Evolutionary conservation across 2,329 filamentous ascomycete genomes (phyloP).

Genomic region (Penicillium sp.): DNA sequence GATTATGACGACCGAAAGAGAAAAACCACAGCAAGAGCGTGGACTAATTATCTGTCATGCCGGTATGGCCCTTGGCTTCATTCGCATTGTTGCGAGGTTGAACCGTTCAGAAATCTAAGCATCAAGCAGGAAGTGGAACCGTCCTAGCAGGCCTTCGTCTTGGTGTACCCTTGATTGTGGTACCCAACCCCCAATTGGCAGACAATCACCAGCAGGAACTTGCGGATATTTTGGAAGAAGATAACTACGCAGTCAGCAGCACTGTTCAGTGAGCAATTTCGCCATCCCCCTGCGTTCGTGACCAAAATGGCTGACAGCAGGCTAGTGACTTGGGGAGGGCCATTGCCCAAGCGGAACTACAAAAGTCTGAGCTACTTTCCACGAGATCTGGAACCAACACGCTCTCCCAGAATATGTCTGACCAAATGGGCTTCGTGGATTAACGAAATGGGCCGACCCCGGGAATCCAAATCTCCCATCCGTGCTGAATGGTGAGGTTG

Average conservation of each 20-base stretch:
- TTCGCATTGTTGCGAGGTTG: neutral
- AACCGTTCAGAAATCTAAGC: constrained; percentile 6
- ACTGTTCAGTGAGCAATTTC: constrained; percentile 59
- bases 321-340: constrained; percentile 50
- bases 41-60: constrained; percentile 88
- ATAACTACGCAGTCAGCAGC: constrained; percentile 77
- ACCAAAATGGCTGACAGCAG: constrained; percentile 10
- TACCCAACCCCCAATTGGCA: constrained; percentile 79
- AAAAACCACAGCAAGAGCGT: constrained; percentile 43
- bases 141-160: constrained; percentile 80
- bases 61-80: constrained; percentile 56
- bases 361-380: constrained; percentile 35
- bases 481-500: neutral
- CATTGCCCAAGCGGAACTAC: constrained; percentile 43
- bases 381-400: neutral
- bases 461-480: neutral
- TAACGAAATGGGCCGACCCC: constrained; percentile 29
- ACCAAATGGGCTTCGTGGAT: constrained; percentile 60
- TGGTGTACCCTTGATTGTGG: constrained; percentile 77
- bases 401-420: constrained; percentile 2
- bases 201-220: constrained; percentile 92
- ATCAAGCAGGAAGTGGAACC: constrained; percentile 73
- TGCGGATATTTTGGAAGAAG: constrained; percentile 70
- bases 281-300: neutral
- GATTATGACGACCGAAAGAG: constrained; percentile 51